Evolutionary conservation across 805 yeast species (phyloP).

Genomic region (Metschnikowia similis): DNA sequence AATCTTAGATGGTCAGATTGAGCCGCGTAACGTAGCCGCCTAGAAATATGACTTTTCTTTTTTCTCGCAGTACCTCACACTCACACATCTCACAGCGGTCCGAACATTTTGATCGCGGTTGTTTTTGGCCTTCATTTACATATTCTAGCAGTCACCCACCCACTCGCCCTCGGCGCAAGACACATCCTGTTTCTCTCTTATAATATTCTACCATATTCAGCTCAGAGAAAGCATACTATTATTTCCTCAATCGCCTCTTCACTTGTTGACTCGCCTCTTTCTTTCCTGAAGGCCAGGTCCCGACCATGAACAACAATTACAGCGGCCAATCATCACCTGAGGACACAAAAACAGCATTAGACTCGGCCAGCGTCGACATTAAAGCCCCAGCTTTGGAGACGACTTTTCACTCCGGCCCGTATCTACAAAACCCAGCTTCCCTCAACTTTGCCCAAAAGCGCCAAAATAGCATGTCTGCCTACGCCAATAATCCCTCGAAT

Average conservation of each 20-base stretch:
- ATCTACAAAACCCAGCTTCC: conserved; percentile 5
- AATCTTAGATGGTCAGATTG: background rate
- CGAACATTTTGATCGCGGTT: conserved; percentile 3
- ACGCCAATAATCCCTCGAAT: conserved; percentile 29
- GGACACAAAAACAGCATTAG: conserved; percentile 6
- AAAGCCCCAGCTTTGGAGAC: background rate
- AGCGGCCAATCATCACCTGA: conserved; percentile 6
- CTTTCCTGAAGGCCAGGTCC: conserved; percentile 1
- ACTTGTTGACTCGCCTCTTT: conserved; percentile 5
- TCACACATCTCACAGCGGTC: conserved; percentile 1
- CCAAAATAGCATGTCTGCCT: conserved; percentile 36
- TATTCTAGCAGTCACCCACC: background rate
- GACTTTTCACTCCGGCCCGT: conserved; percentile 4
- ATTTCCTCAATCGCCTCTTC: background rate
- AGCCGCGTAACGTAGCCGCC: background rate
- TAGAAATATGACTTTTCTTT: conserved; percentile 4
- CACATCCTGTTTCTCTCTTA: background rate
- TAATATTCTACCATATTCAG: background rate
- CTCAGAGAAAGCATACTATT: background rate
- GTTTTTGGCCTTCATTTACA: background rate
- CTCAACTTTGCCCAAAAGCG: conserved; percentile 31
- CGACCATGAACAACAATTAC: conserved; percentile 13
- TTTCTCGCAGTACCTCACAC: conserved; percentile 4
- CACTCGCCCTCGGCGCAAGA: background rate
- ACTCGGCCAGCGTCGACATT: background rate